Percentiles rank a stretch among this genome's conserved stretches.
These are phyloP conservation scores for Aureobasidium sp. DNA, from an alignment of 2,329 filamentous ascomycete species.

Conservation along the genomic window DNA sequence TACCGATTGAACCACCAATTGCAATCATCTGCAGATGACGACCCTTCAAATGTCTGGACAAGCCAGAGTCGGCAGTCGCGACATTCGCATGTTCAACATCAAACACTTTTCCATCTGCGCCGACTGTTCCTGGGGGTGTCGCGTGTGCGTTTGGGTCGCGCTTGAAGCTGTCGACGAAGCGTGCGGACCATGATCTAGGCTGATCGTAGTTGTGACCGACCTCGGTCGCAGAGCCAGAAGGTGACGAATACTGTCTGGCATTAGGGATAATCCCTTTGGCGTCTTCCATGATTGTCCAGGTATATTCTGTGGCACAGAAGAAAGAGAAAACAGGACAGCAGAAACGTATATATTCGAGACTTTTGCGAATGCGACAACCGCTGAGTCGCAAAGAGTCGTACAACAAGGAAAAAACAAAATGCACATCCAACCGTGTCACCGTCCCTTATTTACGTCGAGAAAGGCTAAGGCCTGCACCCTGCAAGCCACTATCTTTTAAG, in stretches of 20 bases:
- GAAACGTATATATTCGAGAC: neutral
- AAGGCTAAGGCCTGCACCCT: neutral
- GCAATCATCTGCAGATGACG: slow-evolving; percentile 96
- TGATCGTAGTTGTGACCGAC: slow-evolving; percentile 11
- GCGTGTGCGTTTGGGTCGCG: slow-evolving; percentile 51
- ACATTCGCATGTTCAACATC: slow-evolving; percentile 54
- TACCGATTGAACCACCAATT: slow-evolving; percentile 79
- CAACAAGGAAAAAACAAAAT: neutral
- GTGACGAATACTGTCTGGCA: slow-evolving; percentile 15
- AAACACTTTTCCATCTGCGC: slow-evolving; percentile 47
- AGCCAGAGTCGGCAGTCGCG: slow-evolving; percentile 61
- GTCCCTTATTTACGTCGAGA: slow-evolving; percentile 7
- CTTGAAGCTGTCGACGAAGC: slow-evolving; percentile 54
- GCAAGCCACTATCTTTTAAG: neutral
- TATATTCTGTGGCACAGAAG: too few relatives aligned
- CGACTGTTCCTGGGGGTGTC: slow-evolving; percentile 32
- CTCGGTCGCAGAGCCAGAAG: slow-evolving; percentile 9
- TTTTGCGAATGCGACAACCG: neutral
- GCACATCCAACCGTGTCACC: neutral
- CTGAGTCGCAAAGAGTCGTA: slow-evolving; percentile 1
- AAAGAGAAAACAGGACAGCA: neutral
- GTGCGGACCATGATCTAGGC: slow-evolving; percentile 12
- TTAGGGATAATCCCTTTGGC: slow-evolving; percentile 14
- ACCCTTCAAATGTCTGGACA: slow-evolving; percentile 67
- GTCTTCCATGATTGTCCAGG: slow-evolving; percentile 16